Conservation (phyloP, 345 rosid genomes). For the Euphorbia pulcherrima region DNA sequence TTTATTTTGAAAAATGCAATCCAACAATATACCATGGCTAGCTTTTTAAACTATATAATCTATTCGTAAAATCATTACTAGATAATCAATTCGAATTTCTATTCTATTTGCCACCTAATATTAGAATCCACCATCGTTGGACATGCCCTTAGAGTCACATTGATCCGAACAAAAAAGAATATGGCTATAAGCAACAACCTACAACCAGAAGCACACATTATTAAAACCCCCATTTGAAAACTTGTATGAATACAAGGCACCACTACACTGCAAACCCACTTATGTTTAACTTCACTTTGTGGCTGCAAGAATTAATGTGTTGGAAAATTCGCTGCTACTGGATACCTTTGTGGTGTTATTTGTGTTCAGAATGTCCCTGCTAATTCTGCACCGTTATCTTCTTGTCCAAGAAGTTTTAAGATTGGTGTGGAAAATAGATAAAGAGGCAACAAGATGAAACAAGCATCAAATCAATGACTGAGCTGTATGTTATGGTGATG, state of each 20-base stretch:
- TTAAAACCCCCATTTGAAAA: conserved; percentile 81
- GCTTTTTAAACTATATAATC: too few species aligned
- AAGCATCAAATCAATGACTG: conserved; percentile 43
- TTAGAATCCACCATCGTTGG: too few species aligned
- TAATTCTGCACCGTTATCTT: conserved; percentile 56
- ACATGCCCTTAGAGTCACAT: too few species aligned
- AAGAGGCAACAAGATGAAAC: conserved; percentile 61
- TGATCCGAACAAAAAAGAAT: too few species aligned
- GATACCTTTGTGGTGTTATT: conserved; percentile 89
- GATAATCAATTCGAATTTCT: too few species aligned
- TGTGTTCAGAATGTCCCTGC: conserved; percentile 66
- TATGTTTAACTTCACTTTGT: conserved; percentile 75
- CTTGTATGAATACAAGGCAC: conserved; percentile 50
- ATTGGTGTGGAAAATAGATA: conserved; percentile 73
- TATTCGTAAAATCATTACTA: too few species aligned
- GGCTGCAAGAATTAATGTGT: conserved; percentile 84
- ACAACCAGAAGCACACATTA: too few species aligned
- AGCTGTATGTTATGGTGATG: conserved; percentile 2
- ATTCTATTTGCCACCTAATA: too few species aligned
- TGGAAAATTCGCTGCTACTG: conserved; percentile 76
- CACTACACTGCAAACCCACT: conserved; percentile 55
- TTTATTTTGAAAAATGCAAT: too few species aligned
- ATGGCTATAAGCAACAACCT: too few species aligned
- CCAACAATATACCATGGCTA: too few species aligned
- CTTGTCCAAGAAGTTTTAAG: conserved; percentile 65